Base-by-base conservation (phyloP, 2,329 filamentous ascomycete genomes). In the Periconia digitata region DNA sequence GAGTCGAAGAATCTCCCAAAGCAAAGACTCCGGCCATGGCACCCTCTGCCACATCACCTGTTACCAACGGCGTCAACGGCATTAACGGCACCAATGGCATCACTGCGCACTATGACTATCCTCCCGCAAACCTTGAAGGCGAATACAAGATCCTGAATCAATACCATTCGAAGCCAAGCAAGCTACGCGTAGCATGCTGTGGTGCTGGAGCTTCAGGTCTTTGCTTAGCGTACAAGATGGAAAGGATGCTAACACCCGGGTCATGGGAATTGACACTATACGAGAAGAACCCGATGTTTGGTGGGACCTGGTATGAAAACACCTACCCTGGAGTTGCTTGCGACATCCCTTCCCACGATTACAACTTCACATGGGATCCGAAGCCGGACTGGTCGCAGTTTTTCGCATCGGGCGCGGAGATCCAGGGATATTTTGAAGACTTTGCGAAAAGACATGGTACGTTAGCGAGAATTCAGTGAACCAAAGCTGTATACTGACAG, bases 401-500 rank as follows among this genome's bases (percentile, higher is more conserved):
- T 59, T 80, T 79, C 56, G 76, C 75, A 2, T 71, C 70, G 6
- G 72, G 74, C 0, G 67, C 69, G 4, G 77, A 80, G 55, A 80
- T 80, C 18, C 76, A 75, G 58, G 59, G 63, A 8, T 80, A 80
- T 51, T 74, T 79, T 58, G 76, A 79, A 58, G 60, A 62, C 5
- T 73, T 79, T 34, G 75, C 85, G 0, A 72, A 73, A 7, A 86
- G 89, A 56, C 79, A 88, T 63, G 76, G 84, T 45, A 80, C 89
- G 1, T 85, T 23, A 16, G 18, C 6, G 13, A 23, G 1, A 17
- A 21, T n/a, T 51, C 77, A 50, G 18, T 10, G n/a, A 71, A n/a
- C 17, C 16, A 12, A 22, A n/a, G 17, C 18, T 24, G n/a, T 6
- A 6, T 12, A 27, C 40, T 43, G 4, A 43, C 29, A 3, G 7